These are phyloP conservation scores for Zymoseptoria crescenta DNA, from an alignment of 2,329 filamentous ascomycete species.

Conservation along the genomic window DNA sequence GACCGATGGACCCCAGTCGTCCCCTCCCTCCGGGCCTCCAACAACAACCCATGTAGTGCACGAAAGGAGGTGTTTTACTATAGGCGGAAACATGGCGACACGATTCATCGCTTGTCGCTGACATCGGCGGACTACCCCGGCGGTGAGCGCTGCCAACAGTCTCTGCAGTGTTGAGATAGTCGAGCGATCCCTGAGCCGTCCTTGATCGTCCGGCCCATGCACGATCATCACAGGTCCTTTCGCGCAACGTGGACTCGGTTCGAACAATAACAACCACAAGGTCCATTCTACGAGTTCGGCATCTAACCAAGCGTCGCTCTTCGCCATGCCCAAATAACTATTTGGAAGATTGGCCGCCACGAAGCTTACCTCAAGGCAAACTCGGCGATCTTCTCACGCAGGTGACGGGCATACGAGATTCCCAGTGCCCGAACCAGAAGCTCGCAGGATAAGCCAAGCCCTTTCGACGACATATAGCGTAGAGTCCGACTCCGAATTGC, in stretches of 20 bases:
- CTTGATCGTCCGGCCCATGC: background rate
- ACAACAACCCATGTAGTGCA: background rate
- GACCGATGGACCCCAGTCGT: background rate
- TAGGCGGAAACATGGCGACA: background rate
- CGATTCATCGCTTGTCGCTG: slow-evolving; percentile 10
- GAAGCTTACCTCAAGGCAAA: background rate
- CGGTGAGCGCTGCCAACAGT: background rate
- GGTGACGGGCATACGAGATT: background rate
- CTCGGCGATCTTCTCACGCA: background rate
- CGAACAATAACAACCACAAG: background rate
- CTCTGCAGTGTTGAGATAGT: background rate
- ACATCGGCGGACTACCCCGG: slow-evolving; percentile 2
- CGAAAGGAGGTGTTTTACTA: background rate
- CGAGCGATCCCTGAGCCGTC: background rate
- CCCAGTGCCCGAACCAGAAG: too few relatives aligned
- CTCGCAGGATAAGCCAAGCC: background rate
- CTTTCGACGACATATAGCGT: background rate
- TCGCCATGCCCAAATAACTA: background rate
- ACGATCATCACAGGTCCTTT: background rate
- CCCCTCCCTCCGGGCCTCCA: background rate
- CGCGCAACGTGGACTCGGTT: background rate
- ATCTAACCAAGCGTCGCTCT: background rate
- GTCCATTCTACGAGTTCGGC: background rate
- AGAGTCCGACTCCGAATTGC: background rate
- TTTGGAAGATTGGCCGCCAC: background rate